phyloP scores from a whole-genome alignment of 2,329 filamentous ascomycete genomes.

The Calonectria henricotiae region DNA sequence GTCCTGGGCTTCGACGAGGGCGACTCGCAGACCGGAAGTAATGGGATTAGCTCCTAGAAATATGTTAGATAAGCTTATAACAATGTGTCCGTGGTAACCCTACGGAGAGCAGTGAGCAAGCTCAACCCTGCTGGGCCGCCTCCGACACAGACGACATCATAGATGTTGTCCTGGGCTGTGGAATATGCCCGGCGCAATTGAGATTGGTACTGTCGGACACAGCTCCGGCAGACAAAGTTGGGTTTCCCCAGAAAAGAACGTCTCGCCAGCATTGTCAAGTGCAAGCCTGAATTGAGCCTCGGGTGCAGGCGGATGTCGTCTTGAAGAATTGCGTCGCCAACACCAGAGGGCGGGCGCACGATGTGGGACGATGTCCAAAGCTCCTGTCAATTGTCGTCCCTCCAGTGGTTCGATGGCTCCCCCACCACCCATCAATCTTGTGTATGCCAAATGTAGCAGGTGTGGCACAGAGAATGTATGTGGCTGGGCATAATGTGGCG shows the following conservation, averaged over 20 bases:
- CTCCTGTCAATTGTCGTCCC: slow-evolving; percentile 38
- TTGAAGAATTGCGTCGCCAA: slow-evolving; percentile 34
- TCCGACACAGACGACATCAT: slow-evolving; percentile 93
- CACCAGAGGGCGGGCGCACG: slow-evolving; percentile 25
- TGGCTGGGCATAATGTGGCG: slow-evolving; percentile 37
- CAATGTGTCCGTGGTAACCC: slow-evolving; percentile 11
- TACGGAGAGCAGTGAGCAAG: slow-evolving; percentile 83
- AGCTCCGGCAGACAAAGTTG: slow-evolving; percentile 66
- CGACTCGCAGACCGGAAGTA: slow-evolving; percentile 85
- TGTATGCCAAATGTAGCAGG: slow-evolving; percentile 28
- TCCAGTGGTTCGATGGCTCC: slow-evolving; percentile 49
- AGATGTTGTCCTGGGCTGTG: slow-evolving; percentile 77
- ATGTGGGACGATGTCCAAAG: slow-evolving; percentile 44
- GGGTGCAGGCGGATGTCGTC: slow-evolving; percentile 22
- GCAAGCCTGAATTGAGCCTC: slow-evolving; percentile 26
- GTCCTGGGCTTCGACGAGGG: slow-evolving; percentile 92
- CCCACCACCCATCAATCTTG: slow-evolving; percentile 29
- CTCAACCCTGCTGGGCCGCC: slow-evolving; percentile 92
- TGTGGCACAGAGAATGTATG: slow-evolving; percentile 38
- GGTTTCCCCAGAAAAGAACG: slow-evolving; percentile 50
- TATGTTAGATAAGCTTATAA: slow-evolving; percentile 4
- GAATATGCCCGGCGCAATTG: slow-evolving; percentile 62
- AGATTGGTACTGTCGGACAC: slow-evolving; percentile 60
- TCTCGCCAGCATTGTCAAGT: slow-evolving; percentile 52
- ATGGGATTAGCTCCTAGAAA: slow-evolving; percentile 79